Evolutionary conservation across 768 basidiomycete genomes (phyloP), one percentile per base, ranked within the genome.

Genomic region (Crassisporium funariophilum): DNA sequence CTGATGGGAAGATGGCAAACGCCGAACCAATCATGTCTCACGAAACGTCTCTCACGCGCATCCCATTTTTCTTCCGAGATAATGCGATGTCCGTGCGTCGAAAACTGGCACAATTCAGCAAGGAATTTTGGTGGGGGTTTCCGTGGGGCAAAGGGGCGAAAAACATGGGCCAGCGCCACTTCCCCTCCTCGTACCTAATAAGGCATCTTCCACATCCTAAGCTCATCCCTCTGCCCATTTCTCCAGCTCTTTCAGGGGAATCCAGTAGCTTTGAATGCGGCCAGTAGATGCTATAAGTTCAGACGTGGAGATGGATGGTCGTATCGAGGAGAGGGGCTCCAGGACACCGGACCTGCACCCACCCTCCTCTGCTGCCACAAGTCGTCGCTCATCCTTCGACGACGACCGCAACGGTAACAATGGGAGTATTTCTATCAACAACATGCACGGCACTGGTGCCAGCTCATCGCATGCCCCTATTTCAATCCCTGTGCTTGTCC

Each of bases 21-120:
- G 67, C 69, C 68, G 69, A 56, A 52, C 69, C 69, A 71, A 71
- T 71, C 35, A 56, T 57, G 59, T 44, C 0, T 48, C 40, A n/a
- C 11, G 35, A 60, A 58, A 52, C 12, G 38, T 24, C 40, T 54
- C 52, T 51, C 53, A 59, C 62, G 65, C 63, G 62, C 21, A n/a
- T n/a, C n/a, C n/a, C n/a, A n/a, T n/a, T n/a, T n/a, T 27, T 33
- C n/a, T 42, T 52, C 46, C 46, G 44, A 17, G 45, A 45, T 47
- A 38, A 52, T 46, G 42, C 34, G 45, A 55, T 49, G 64, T 59
- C 58, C 58, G 58, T 61, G 61, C 57, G 62, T n/a, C n/a, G n/a
- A n/a, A n/a, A n/a, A n/a, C n/a, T n/a, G n/a, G 60, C 59, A 55
- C 45, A 47, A 46, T 50, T 53, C 53, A 44, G 50, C 54, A 55